A percentile compares a stretch with the other conserved stretches of the same genome.
These are phyloP conservation scores for Huiozyma sinensis DNA, from an alignment of 805 yeast genomes.

Conservation along the genomic window DNA sequence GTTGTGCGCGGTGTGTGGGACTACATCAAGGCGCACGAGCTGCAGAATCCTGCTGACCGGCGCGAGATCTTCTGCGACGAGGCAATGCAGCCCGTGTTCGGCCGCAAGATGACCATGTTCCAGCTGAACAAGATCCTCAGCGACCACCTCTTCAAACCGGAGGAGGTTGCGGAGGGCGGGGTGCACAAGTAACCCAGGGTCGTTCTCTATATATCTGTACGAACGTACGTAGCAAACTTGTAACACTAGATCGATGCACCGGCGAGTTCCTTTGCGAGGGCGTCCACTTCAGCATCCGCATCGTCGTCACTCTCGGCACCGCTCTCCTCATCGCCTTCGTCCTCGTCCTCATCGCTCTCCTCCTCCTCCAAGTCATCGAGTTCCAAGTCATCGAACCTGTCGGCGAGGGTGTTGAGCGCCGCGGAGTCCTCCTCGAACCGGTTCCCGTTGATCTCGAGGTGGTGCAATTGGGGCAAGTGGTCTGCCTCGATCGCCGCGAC, in stretches of 20 bases:
- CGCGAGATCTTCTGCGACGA: slow-evolving; percentile 59
- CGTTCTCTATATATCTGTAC: background rate
- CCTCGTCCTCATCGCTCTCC: slow-evolving; percentile 45
- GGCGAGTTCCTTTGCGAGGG: slow-evolving; percentile 34
- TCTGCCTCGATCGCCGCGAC: slow-evolving; percentile 43
- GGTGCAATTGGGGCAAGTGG: slow-evolving; percentile 49
- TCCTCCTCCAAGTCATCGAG: slow-evolving; percentile 88
- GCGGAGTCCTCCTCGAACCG: slow-evolving; percentile 82
- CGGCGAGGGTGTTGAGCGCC: slow-evolving; percentile 47
- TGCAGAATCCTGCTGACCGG: slow-evolving; percentile 60
- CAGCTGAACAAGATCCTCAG: slow-evolving; percentile 45
- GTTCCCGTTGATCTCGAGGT: slow-evolving; percentile 86
- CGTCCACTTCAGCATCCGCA: slow-evolving; percentile 38
- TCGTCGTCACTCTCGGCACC: slow-evolving; percentile 28
- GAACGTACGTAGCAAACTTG: background rate
- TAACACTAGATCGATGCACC: slow-evolving; percentile 6
- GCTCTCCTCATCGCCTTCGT: slow-evolving; percentile 30
- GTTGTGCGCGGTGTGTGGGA: slow-evolving; percentile 63
- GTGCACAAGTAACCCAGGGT: no score
- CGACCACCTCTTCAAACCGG: slow-evolving; percentile 37
- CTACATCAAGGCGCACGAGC: slow-evolving; percentile 48
- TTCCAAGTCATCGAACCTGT: slow-evolving; percentile 75
- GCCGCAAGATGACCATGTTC: slow-evolving; percentile 48
- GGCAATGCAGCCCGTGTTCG: slow-evolving; percentile 45
- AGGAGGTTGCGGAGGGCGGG: slow-evolving; percentile 9